These are phyloP conservation scores for Spergularia azorica DNA, from an alignment of 179 eudicot species.

Conservation along the genomic window DNA sequence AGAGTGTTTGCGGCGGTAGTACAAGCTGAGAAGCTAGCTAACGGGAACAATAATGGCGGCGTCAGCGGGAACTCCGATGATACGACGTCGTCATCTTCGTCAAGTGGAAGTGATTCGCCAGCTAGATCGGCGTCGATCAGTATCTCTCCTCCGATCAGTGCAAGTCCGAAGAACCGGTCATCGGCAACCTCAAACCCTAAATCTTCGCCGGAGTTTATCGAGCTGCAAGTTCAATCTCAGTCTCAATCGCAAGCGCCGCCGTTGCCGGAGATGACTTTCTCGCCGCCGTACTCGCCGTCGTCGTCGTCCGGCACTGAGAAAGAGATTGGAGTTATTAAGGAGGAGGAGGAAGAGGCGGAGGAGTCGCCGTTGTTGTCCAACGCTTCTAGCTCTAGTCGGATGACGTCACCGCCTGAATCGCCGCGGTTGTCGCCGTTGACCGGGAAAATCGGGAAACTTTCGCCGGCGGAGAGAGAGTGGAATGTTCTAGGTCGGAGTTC, in stretches of 20 bases:
- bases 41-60: constrained; percentile 29
- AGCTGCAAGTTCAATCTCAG: constrained; percentile 39
- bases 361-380: constrained; percentile 50
- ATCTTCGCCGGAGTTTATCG: constrained; percentile 63
- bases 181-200: constrained; percentile 45
- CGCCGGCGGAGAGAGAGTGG: constrained; percentile 43
- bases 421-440: constrained; percentile 47
- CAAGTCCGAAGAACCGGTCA: constrained; percentile 47
- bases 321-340: constrained; percentile 37
- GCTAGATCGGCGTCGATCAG: constrained; percentile 56
- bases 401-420: constrained; percentile 46
- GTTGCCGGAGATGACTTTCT: constrained; percentile 34
- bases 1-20: constrained; percentile 47
- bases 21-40: constrained; percentile 32
- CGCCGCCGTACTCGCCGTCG: constrained; percentile 48
- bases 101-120: constrained; percentile 54
- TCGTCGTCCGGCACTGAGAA: constrained; percentile 53
- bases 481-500: constrained; percentile 28
- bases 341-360: constrained; percentile 42
- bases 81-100: constrained; percentile 52
- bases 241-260: constrained; percentile 23
- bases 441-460: constrained; percentile 34
- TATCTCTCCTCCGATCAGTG: constrained; percentile 74
- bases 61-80: constrained; percentile 27
- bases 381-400: constrained; percentile 40